Conservation (phyloP, 345 rosid species). For the Citrus trifoliata region DNA sequence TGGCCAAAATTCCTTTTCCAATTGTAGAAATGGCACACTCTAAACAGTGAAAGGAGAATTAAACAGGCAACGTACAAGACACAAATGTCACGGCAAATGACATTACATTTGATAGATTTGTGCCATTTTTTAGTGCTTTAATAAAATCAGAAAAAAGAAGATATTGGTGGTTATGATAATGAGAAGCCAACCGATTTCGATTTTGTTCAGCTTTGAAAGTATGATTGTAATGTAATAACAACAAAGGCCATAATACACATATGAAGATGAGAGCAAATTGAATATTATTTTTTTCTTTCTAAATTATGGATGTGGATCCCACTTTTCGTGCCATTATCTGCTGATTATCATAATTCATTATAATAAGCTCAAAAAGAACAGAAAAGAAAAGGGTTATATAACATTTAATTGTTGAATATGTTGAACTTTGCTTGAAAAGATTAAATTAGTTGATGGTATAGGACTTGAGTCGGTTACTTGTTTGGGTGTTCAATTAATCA, state of each 20-base stretch:
- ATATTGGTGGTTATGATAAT: slow-evolving; percentile 2
- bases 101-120: not conserved
- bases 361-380: not conserved
- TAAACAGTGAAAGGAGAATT: no score
- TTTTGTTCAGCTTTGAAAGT: not conserved
- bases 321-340: not conserved
- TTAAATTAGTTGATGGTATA: not conserved
- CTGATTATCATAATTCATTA: not conserved
- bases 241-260: not conserved
- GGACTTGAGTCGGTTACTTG: not conserved
- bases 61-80: not conserved
- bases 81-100: not conserved
- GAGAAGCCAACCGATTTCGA: slow-evolving; percentile 11
- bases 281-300: not conserved
- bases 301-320: not conserved
- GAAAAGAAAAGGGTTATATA: not conserved
- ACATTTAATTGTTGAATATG: no score
- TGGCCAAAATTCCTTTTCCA: not conserved
- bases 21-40: not conserved
- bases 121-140: not conserved
- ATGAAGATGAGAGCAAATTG: not conserved
- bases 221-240: slow-evolving; percentile 3
- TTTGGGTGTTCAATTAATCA: not conserved
- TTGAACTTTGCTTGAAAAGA: not conserved
- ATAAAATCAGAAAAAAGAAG: not conserved